A percentile compares a stretch with the other conserved stretches of the same genome.
phyloP scores from a whole-genome alignment of 805 yeast genomes.

The Metschnikowia reukaufii region DNA sequence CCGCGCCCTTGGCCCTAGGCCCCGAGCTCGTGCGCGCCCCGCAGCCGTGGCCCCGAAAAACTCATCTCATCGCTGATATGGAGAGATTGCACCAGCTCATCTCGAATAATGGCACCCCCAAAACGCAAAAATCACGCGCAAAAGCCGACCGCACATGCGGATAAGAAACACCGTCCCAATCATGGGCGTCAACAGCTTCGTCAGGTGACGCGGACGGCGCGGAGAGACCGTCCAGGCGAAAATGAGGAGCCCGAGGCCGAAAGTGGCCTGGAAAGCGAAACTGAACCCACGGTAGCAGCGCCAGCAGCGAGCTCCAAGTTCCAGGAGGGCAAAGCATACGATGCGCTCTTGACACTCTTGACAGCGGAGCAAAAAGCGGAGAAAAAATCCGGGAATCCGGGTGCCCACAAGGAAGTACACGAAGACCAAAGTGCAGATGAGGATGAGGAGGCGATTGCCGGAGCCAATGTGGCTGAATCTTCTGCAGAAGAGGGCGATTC shows the following conservation, averaged over 20 bases:
- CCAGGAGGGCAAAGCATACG: conserved; percentile 51
- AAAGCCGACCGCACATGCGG: not conserved
- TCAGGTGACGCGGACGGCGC: conserved; percentile 55
- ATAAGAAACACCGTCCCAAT: conserved; percentile 24
- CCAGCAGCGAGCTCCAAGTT: conserved; percentile 21
- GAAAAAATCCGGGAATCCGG: conserved; percentile 25
- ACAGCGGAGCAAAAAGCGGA: conserved; percentile 26
- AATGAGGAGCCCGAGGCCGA: conserved; percentile 20
- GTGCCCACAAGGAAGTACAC: too few relatives aligned
- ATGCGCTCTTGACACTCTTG: conserved; percentile 64
- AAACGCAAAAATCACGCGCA: not conserved
- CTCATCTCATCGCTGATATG: conserved; percentile 10
- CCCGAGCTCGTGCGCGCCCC: not conserved
- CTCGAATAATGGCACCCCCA: conserved; percentile 6
- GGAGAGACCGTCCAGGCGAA: conserved; percentile 30
- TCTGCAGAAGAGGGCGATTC: conserved; percentile 22
- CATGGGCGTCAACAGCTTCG: conserved; percentile 65
- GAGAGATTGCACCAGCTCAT: not conserved
- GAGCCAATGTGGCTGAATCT: conserved; percentile 27
- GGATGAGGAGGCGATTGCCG: conserved; percentile 26
- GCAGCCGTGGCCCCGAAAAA: not conserved
- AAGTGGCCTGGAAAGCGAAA: conserved; percentile 13
- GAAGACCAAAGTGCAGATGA: conserved; percentile 8
- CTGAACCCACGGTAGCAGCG: conserved; percentile 12
- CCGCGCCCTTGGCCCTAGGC: not conserved